Base-by-base conservation (phyloP, 2,329 filamentous ascomycete genomes). In the Sordariomycetes sp. region DNA sequence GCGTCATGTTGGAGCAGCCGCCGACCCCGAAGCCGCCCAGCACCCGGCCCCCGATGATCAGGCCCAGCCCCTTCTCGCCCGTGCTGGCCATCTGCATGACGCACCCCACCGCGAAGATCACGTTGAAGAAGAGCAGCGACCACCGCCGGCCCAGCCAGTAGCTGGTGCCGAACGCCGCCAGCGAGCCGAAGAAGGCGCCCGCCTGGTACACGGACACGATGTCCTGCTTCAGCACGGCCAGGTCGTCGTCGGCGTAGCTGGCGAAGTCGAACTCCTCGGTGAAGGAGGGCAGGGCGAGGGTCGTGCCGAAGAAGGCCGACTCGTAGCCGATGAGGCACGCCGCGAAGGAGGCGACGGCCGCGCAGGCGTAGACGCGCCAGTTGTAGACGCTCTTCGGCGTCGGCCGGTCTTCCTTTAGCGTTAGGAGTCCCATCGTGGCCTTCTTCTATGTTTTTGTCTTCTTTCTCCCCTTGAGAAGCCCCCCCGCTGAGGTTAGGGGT, bases 181-280 rank as follows among this genome's bases (percentile, higher is more conserved):
- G 72, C n/a, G 85, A 82, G 55, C 89, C 89, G 64, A 93, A 92
- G 74, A 94, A 92, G 60, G 88, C 88, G 60, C 89, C 89, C 11
- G 89, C 89, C 71, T 93, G 89, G 73, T 54, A 92, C 58, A 87
- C 81, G 28, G 86, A 90, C 56, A 91, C 88, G 61, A 92, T 90
- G 69, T 92, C 93, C 65, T 85, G 76, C 65, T 83, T 85, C 54
- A 88, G 74, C 3, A 88, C 71, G 34, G 83, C 79, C 28, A 84
- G 72, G n/a, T 80, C 66, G 3, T 65, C 58, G 0, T 68, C 58
- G 4, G 67, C 70, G 71, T 85, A 80, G 2, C 71, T 65, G 2
- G 69, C 73, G 64, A 91, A 86, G 16, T 74, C 65, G 68, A 93
- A 93, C 67, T 92, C 89, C 1, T 75, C 65, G 52, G 76, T 58